Conservation (phyloP, 208 protist genomes). For the Baffinella frigidus region DNA sequence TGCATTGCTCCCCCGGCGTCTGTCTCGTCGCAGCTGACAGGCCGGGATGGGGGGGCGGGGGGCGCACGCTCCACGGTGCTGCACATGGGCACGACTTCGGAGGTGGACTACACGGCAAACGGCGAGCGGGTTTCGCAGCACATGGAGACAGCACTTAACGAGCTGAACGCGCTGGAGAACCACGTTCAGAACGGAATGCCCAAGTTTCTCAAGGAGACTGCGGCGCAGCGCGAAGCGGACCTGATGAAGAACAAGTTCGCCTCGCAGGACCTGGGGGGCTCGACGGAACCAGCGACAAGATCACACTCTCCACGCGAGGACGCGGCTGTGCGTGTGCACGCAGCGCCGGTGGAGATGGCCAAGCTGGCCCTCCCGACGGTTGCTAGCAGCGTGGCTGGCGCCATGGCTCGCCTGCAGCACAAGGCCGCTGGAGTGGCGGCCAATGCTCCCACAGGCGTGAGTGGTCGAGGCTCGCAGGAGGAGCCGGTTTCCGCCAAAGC, state of each 20-base stretch:
- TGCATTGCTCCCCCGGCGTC: neutral
- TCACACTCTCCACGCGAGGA: too few species aligned
- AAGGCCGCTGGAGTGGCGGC: too few species aligned
- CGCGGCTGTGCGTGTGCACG: too few species aligned
- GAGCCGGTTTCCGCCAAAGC: too few species aligned
- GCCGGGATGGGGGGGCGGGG: neutral
- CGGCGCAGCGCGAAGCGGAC: slow-evolving; percentile 43
- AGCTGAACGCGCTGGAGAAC: neutral
- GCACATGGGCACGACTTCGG: neutral
- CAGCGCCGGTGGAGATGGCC: too few species aligned
- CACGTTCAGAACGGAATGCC: slow-evolving; percentile 47
- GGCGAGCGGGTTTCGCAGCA: slow-evolving; percentile 38
- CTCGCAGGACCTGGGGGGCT: slow-evolving; percentile 7
- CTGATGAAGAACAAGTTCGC: slow-evolving; percentile 35
- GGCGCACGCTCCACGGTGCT: neutral
- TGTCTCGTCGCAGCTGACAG: neutral
- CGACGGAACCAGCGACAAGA: too few species aligned
- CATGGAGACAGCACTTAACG: slow-evolving; percentile 53
- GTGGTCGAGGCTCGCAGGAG: too few species aligned
- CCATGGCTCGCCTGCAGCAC: too few species aligned
- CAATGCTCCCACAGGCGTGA: too few species aligned
- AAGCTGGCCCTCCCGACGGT: too few species aligned
- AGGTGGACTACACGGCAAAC: slow-evolving; percentile 38
- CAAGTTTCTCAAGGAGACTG: slow-evolving; percentile 40
- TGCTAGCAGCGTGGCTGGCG: too few species aligned